Conservation (phyloP, 2,329 filamentous ascomycete species). For the Xylaria sp. region DNA sequence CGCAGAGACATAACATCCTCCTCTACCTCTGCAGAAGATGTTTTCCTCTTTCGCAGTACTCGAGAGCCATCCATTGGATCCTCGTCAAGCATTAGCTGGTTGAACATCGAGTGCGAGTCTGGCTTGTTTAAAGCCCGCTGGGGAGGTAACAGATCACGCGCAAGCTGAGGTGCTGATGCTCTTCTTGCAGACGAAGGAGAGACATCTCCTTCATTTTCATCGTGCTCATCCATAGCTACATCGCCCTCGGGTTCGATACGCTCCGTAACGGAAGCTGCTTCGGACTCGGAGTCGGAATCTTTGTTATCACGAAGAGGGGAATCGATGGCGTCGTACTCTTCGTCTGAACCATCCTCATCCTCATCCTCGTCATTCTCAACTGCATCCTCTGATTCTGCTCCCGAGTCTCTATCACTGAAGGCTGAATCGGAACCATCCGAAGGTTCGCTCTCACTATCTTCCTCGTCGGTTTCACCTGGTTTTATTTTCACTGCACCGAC, state of each 20-base stretch:
- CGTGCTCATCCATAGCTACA: slow-evolving; percentile 32
- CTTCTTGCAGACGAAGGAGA: slow-evolving; percentile 52
- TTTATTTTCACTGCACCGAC: slow-evolving; percentile 64
- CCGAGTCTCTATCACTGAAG: slow-evolving; percentile 39
- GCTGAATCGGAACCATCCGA: slow-evolving; percentile 38
- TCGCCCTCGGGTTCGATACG: slow-evolving; percentile 37
- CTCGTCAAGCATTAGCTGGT: slow-evolving; percentile 72
- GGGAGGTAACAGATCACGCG: slow-evolving; percentile 74
- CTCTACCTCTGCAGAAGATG: slow-evolving; percentile 71
- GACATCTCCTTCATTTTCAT: slow-evolving; percentile 39
- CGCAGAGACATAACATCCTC: slow-evolving; percentile 58
- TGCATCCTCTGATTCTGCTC: slow-evolving; percentile 40
- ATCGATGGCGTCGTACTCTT: slow-evolving; percentile 41
- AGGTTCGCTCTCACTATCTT: slow-evolving; percentile 47
- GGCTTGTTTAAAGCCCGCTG: slow-evolving; percentile 68
- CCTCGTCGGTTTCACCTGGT: slow-evolving; percentile 56
- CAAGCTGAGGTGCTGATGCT: slow-evolving; percentile 68
- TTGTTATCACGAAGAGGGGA: slow-evolving; percentile 35
- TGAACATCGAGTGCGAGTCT: slow-evolving; percentile 79
- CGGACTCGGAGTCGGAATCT: slow-evolving; percentile 40
- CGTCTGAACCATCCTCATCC: slow-evolving; percentile 40
- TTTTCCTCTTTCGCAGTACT: slow-evolving; percentile 82
- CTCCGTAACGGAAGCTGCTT: slow-evolving; percentile 36
- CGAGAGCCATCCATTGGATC: slow-evolving; percentile 78
- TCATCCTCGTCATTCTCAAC: slow-evolving; percentile 39